These are phyloP conservation scores for Hericium coralloides DNA, from an alignment of 768 basidiomycete genomes.

Conservation along the genomic window DNA sequence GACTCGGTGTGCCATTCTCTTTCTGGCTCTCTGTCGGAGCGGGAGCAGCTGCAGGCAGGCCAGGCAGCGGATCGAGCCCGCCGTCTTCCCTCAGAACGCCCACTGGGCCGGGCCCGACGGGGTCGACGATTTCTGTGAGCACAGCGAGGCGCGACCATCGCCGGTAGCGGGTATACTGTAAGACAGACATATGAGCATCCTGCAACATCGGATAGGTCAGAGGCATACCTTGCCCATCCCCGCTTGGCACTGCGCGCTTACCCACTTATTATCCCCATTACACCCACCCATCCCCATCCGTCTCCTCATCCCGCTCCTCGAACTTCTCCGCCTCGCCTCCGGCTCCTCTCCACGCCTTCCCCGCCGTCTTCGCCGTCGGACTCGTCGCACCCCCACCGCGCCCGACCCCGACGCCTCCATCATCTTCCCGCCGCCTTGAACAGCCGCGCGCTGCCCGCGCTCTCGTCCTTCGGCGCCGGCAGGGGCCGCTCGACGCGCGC, in stretches of 20 bases:
- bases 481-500: slow-evolving; percentile 37
- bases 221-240: slow-evolving; percentile 72
- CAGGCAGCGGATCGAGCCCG: slow-evolving; percentile 1
- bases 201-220: background rate
- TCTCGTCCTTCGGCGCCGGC: slow-evolving; percentile 43
- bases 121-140: slow-evolving; percentile 63
- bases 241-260: slow-evolving; percentile 63
- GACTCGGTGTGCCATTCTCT: background rate
- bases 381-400: slow-evolving; percentile 16
- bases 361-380: slow-evolving; percentile 2
- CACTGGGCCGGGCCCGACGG: slow-evolving; percentile 28
- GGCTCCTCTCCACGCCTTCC: slow-evolving; percentile 8
- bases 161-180: slow-evolving; percentile 74
- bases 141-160: slow-evolving; percentile 83
- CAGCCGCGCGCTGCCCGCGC: slow-evolving; percentile 16
- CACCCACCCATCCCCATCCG: slow-evolving; percentile 87
- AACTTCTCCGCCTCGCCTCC: slow-evolving; percentile 8
- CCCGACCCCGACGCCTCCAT: slow-evolving; percentile 24
- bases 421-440: slow-evolving; percentile 35
- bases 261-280: slow-evolving; percentile 98
- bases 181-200: background rate
- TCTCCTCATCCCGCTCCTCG: slow-evolving; percentile 45
- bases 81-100: slow-evolving; percentile 17
- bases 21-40: background rate
- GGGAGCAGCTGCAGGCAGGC: background rate